Base-by-base conservation (phyloP, 345 rosid genomes). In the Excoecaria cochinchinensis region DNA sequence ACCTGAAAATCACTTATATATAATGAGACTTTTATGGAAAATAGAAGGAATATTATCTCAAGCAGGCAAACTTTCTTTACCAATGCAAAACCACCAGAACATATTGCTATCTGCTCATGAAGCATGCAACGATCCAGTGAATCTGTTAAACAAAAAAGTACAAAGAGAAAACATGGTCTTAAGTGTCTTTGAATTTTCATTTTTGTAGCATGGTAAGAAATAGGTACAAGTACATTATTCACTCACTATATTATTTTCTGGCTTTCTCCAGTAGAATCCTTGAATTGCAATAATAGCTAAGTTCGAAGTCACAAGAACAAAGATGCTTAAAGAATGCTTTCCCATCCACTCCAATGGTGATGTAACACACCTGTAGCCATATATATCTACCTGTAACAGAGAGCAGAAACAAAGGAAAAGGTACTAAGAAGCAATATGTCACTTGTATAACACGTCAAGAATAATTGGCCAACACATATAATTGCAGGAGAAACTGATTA, bases 321-420 rank as follows among this genome's bases (percentile, higher is more conserved):
- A 86, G 68, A 86, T 81, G 31, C 67, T 44, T 74, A 86, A 79
- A 12, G 89, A 80, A 77, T 86, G 89, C 69, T 50, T 79, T 74
- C 89, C 89, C 84, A 83, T 83, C 89, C 86, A 86, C 69, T 79
- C 86, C 80, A 86, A 68, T 1, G 70, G 42, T 39, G 25, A 72
- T 42, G 85, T 75, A 75, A 70, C 46, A 12, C 11, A 48, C 72
- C 83, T 77, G 73, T 77, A 75, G n/a, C 81, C 76, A 14, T 74
- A 70, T 69, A 83, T 72, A 73, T 86, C 89, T 40, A 83, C 86
- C 89, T 86, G 74, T 17, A 71, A 57, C 68, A 55, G 24, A 9
- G 24, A 24, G 21, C 25, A 67, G 40, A 22, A 56, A 17, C 15
- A 53, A 53, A 31, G 36, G 51, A 4, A n/a, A 56, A 21, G 25